Base-by-base conservation (phyloP, 2,329 filamentous ascomycete species). In the Nemania serpens region DNA sequence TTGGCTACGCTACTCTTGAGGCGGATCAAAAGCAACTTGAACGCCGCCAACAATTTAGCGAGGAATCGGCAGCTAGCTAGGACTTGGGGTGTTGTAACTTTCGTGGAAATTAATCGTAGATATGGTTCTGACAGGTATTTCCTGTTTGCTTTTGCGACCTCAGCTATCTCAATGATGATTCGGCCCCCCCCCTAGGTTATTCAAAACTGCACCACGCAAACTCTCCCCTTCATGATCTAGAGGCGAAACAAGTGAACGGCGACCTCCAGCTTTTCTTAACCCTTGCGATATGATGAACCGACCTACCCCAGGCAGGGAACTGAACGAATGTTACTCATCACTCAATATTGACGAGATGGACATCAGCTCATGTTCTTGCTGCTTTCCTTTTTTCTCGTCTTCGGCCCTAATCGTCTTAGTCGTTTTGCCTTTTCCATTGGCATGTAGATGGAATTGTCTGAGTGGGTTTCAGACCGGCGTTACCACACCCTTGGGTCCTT, bases 101-200 rank as follows among this genome's bases (percentile, higher is more conserved):
- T 22, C 25, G 25, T 29, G 25, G 7, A 29, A 22, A 12, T 22
- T 4, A 20, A 58, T 62, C 45, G 20, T 33, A 55, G 47, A 37
- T 53, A 50, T 42, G n/a, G 33, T 59, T 57, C 41, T 62, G 48
- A 58, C 54, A 50, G 34, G 52, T 65, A 51, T 58, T n/a, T n/a
- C n/a, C n/a, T 42, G 60, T 54, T 58, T 61, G 18, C 29, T 39
- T 22, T 15, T 60, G 41, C 47, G 48, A 57, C 36, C 48, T 15
- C 33, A 42, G 25, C 11, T 17, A 41, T n/a, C 20, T 22, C 42
- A 45, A 22, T 45, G 42, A 3, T 20, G 20, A 45, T 42, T 45
- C 18, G 18, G 18, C n/a, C n/a, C n/a, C n/a, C n/a, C n/a, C n/a
- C n/a, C n/a, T n/a, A n/a, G 22, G 42, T 25, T 2, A 45, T 25